Base-by-base conservation (phyloP, 1,139 yeast genomes). In the Saccharomyces uvarum region DNA sequence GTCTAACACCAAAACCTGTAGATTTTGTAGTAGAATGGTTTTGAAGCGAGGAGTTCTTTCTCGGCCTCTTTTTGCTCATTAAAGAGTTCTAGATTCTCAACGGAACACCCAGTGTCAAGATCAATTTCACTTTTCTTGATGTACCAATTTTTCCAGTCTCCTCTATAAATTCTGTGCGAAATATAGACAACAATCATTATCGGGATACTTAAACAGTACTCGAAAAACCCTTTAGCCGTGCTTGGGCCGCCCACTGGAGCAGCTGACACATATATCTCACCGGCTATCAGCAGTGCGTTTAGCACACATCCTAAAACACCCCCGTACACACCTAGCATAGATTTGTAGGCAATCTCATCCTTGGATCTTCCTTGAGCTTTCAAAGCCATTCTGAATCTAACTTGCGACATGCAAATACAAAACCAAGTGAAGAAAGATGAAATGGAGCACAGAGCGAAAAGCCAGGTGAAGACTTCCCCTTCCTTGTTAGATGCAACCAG, bases 41-140 rank as follows among this genome's bases (percentile, higher is more conserved):
- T 55, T 24, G 57, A 28, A 11, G 59, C 59, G 31, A 57, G 16
- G 13, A 8, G 24, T 38, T 58, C 58, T 62, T 67, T 69, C 59
- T 77, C 80, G 60, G 75, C 80, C 41, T 70, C 73, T 49, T 76
- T 69, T 70, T 84, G 89, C 71, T 83, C 87, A 69, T 77, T 83
- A 67, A 84, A 73, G 52, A 83, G 75, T 58, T 84, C 88, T 65
- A 84, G 75, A 66, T 85, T 89, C 59, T 81, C 73, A 60, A 83
- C 85, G 67, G 84, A 80, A 77, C 90, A 81, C 63, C 88, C 88
- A n/a, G 84, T 76, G 61, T 83, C 86, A 55, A 83, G 70, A 67
- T 83, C 87, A 56, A 83, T 78, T 53, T 81, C 79, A 51, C 72
- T 67, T 42, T 81, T 77, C 56, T 77, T 75, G 62, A 78, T 73